Evolutionary conservation across 164 flowering plant species (phyloP), one percentile per base, ranked within the genome.

Genomic region (Saururus chinensis): DNA sequence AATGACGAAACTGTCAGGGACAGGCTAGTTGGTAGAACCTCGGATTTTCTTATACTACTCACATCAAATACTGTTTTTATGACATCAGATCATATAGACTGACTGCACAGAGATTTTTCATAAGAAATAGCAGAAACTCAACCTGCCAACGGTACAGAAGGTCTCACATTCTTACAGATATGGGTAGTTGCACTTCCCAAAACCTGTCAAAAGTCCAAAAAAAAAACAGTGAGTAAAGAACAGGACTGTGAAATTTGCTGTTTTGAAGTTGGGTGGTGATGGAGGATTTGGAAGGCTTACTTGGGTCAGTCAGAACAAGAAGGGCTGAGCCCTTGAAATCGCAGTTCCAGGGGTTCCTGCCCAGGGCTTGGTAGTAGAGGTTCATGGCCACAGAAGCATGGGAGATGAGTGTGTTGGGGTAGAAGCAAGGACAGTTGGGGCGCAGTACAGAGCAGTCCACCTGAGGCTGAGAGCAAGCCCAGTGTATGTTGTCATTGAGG

Each of bases 331-430:
- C 65, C 40, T 61, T 71, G 75, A 88, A 92, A 64, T 81, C 64
- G 62, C 98, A 88, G 65, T 84, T 87, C 90, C 88, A 85, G 0
- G 51, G 62, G 77, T 82, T 78, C 62, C 85, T 77, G 30, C 93
- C 96, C 23, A 30, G 71, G 35, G 81, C 40, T 40, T 84, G 86
- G 76, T 82, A 92, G 68, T 85, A 92, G 19, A 89, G 84, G 58
- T 89, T 92, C 96, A 92, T 92, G 78, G 78, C 90, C 10, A 92
- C 52, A 1, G 98, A 88, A 56, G 96, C 98, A 74, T 82, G 96
- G 76, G 76, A 84, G 3, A 86, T 74, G 56, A 82, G 81, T 67
- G 63, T 84, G 55, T 84, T 76, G 0, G 98, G 96, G 6, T 56
- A 65, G 64, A 12, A 82, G 59, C 96, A 88, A 21, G 83, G 77